phyloP scores from a whole-genome alignment of 2,329 filamentous ascomycete species.

The Botrytis porri region DNA sequence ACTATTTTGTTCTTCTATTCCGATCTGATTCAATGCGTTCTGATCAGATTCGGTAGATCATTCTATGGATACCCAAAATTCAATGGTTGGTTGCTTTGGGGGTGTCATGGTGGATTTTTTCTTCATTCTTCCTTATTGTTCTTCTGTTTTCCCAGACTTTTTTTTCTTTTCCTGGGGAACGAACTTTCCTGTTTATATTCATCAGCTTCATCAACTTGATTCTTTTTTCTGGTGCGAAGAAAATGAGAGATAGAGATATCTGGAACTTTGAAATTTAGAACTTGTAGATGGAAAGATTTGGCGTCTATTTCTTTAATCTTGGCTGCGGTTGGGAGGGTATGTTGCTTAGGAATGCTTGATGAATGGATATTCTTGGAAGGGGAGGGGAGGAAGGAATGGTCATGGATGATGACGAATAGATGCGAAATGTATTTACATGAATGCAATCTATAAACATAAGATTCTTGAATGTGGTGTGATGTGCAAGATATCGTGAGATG shows the following conservation, averaged over 20 bases:
- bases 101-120: neutral
- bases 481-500: neutral
- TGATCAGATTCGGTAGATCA: neutral
- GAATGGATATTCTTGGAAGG: neutral
- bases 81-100: neutral
- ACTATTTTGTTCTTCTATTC: neutral
- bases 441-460: neutral
- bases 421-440: neutral
- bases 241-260: neutral
- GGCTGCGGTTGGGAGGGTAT: neutral
- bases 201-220: neutral
- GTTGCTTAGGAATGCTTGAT: neutral
- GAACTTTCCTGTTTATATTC: neutral
- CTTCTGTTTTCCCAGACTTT: neutral
- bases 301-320: neutral
- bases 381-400: neutral
- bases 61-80: neutral
- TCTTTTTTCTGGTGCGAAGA: neutral
- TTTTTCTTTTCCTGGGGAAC: neutral
- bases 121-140: neutral
- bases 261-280: neutral
- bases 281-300: neutral
- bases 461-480: neutral
- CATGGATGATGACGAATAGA: neutral
- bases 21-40: neutral